Evolutionary conservation across 371 early-diverging fungal genomes (phyloP).

Genomic region (Mucor lusitanicus): DNA sequence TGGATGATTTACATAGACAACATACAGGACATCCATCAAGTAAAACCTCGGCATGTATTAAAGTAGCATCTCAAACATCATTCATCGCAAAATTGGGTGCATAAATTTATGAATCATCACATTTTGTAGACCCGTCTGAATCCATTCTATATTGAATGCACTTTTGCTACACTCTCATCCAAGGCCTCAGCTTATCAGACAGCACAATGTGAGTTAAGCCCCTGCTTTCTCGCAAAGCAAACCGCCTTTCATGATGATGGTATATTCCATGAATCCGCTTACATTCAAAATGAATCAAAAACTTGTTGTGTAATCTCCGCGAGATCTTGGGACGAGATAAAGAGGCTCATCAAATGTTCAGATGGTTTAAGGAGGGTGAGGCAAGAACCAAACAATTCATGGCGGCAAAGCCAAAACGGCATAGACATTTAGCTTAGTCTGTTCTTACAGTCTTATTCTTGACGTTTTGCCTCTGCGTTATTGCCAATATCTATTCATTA

Average conservation of each 20-base stretch:
- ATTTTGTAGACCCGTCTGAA: slow-evolving; percentile 3
- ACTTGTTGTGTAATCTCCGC: background rate
- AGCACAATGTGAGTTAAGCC: background rate
- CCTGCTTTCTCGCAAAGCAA: background rate
- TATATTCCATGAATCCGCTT: background rate
- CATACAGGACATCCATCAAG: background rate
- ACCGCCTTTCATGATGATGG: background rate
- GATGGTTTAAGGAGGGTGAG: background rate
- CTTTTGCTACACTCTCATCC: background rate
- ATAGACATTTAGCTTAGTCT: background rate
- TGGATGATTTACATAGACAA: background rate
- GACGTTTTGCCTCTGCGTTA: background rate
- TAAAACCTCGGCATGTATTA: background rate
- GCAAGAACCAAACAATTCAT: background rate
- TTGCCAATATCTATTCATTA: background rate
- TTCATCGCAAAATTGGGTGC: background rate
- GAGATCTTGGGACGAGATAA: background rate
- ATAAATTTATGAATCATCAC: background rate
- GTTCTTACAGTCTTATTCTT: background rate
- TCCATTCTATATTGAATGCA: background rate
- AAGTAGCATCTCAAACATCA: background rate
- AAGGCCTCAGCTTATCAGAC: background rate
- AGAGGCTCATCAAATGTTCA: background rate
- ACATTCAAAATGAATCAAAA: background rate
- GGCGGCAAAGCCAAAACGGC: background rate